Percentiles rank a stretch among this genome's conserved stretches.
Evolutionary conservation across 2,329 filamentous ascomycete genomes (phyloP).

Genomic region (Thelonectria rubi): DNA sequence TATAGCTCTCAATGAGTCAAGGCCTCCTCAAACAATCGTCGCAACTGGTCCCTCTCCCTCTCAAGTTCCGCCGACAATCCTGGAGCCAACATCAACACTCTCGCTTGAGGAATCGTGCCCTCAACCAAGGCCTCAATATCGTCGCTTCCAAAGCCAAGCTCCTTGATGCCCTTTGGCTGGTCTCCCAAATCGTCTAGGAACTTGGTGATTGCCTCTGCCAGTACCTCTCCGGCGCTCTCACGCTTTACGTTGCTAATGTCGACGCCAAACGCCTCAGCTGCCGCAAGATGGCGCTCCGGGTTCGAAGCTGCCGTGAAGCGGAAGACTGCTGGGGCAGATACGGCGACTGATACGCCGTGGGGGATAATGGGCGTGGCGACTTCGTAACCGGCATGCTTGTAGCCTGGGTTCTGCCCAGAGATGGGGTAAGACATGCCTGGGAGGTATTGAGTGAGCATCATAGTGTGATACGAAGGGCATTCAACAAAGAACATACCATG

Average conservation of each 20-base stretch:
- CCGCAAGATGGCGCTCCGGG: slow-evolving; percentile 88
- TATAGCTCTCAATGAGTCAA: slow-evolving; percentile 49
- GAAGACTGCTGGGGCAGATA: slow-evolving; percentile 93
- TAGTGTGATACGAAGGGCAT: neutral
- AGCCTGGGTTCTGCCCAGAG: slow-evolving; percentile 90
- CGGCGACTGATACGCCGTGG: slow-evolving; percentile 93
- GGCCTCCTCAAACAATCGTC: slow-evolving; percentile 71
- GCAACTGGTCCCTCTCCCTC: slow-evolving; percentile 76
- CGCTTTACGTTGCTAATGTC: slow-evolving; percentile 88
- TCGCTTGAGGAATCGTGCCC: slow-evolving; percentile 89
- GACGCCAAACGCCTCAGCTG: slow-evolving; percentile 89
- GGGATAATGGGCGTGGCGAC: slow-evolving; percentile 84
- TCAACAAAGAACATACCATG: slow-evolving; percentile 58
- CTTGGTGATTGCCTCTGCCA: slow-evolving; percentile 81
- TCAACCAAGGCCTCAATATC: slow-evolving; percentile 89
- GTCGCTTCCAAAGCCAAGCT: slow-evolving; percentile 78
- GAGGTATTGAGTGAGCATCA: neutral
- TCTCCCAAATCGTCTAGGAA: slow-evolving; percentile 88
- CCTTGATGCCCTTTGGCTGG: slow-evolving; percentile 86
- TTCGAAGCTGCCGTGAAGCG: slow-evolving; percentile 91
- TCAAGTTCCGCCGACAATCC: slow-evolving; percentile 76
- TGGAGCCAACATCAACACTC: slow-evolving; percentile 92
- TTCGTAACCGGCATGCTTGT: slow-evolving; percentile 87
- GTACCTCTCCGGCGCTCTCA: slow-evolving; percentile 88
- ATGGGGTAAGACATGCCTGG: slow-evolving; percentile 96